Evolutionary conservation across 2,329 filamentous ascomycete species (phyloP).

Genomic region (Elsinoe arachidis): DNA sequence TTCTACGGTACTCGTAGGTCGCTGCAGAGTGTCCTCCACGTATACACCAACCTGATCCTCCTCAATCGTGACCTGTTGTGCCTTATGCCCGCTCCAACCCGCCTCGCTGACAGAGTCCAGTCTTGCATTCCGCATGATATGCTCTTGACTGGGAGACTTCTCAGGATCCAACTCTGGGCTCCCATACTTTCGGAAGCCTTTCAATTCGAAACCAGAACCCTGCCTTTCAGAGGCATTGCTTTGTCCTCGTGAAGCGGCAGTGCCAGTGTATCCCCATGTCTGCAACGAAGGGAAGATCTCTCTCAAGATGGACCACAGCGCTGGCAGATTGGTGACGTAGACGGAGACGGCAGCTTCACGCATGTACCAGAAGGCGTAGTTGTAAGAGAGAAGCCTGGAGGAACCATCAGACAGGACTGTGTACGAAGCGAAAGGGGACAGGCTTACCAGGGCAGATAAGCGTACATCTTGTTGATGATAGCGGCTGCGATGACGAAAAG

Average conservation of each 20-base stretch:
- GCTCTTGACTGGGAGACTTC: neutral
- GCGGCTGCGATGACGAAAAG: conserved; percentile 18
- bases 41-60: neutral
- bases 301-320: conserved; percentile 16
- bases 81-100: neutral
- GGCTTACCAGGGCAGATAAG: conserved; percentile 8
- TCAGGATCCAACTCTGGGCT: neutral
- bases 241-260: neutral
- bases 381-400: neutral
- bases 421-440: neutral
- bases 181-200: neutral
- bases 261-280: conserved; percentile 13
- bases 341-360: conserved; percentile 16
- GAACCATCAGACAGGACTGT: neutral
- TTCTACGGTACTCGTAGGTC: neutral
- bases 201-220: neutral
- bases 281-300: conserved; percentile 12
- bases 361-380: conserved; percentile 17
- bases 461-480: conserved; percentile 17
- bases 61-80: neutral
- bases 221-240: neutral
- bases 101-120: neutral
- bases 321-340: conserved; percentile 16
- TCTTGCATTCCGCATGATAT: neutral
- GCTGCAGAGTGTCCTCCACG: neutral